Evolutionary conservation across 805 yeast species (phyloP).

Genomic region (Huiozyma naganishii): DNA sequence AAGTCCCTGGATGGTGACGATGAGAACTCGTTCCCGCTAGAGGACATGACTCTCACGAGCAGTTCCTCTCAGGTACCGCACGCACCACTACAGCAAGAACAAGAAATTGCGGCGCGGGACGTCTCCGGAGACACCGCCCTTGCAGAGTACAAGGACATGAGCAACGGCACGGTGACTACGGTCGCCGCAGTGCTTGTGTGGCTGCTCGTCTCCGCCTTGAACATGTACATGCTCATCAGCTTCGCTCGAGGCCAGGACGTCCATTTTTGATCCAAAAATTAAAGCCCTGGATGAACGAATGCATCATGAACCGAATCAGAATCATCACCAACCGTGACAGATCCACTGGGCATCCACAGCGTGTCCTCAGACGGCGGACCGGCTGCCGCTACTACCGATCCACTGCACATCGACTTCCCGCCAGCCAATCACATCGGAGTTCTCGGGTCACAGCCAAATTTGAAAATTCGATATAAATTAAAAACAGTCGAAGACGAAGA

Average conservation of each 20-base stretch:
- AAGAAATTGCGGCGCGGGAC: not conserved
- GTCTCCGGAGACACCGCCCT: no score
- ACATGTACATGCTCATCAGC: constrained; percentile 48
- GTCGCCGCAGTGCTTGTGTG: constrained; percentile 49
- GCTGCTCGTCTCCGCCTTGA: constrained; percentile 56
- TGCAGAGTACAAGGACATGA: constrained; percentile 30
- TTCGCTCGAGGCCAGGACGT: constrained; percentile 38
- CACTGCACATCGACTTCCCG: no score
- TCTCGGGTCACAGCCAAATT: no score
- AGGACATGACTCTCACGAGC: not conserved
- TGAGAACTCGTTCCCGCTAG: not conserved
- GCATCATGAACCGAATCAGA: no score
- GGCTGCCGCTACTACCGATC: no score
- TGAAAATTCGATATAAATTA: no score
- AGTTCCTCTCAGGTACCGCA: not conserved
- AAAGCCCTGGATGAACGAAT: no score
- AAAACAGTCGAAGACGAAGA: no score
- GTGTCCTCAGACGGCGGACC: no score
- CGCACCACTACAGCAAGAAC: constrained; percentile 2
- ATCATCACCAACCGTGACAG: no score
- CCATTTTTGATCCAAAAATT: constrained; percentile 15
- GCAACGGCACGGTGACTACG: constrained; percentile 38
- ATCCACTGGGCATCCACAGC: no score
- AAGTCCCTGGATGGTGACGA: not conserved
- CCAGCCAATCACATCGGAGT: no score